Evolutionary conservation across 805 yeast species (phyloP), one percentile per base, ranked within the genome.

Genomic region (Crinitomyces ghanaensis): DNA sequence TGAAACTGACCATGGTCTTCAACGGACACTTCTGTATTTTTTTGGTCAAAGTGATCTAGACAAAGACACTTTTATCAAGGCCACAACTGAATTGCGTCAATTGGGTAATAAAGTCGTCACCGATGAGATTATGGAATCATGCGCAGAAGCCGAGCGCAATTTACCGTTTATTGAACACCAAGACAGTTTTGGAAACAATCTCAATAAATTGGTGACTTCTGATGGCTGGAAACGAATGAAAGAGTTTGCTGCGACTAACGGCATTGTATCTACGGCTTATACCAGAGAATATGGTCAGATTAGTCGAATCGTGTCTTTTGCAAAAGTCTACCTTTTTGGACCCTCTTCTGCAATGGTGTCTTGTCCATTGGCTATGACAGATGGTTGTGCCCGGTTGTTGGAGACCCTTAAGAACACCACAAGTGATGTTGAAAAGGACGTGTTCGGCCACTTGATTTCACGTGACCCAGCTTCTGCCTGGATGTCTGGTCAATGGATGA

Each of bases 401-500:
- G 56, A 49, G 26, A 19, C 40, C 17, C 20, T 37, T 17, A 27
- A 33, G 19, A 23, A 30, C 5, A 36, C 13, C 11, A 31, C 25
- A n/a, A 19, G 18, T n/a, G 13, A 31, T 12, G 29, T 27, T 6
- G n/a, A n/a, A n/a, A 37, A 36, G 23, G 30, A 32, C 3, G 44
- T 41, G 5, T 49, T 33, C 21, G 33, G 37, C 32, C 47, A 37
- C 16, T 39, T 51, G 13, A 48, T 41, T 4, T 30, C 48, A 2
- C 36, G 50, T 9, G 54, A 52, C 25, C 56, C 56, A 1, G 14
- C 15, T 5, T n/a, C 27, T 14, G 44, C 42, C 5, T 51, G 57
- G 57, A 52, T 50, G n/a, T 47, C 56, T 3, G 57, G 56, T 7
- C 56, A 51, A 30, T 51, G 56, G 56, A 51, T 51, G 56, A 51